These are phyloP conservation scores for Candida freyschussii DNA, from an alignment of 1,139 yeast species.

Conservation along the genomic window DNA sequence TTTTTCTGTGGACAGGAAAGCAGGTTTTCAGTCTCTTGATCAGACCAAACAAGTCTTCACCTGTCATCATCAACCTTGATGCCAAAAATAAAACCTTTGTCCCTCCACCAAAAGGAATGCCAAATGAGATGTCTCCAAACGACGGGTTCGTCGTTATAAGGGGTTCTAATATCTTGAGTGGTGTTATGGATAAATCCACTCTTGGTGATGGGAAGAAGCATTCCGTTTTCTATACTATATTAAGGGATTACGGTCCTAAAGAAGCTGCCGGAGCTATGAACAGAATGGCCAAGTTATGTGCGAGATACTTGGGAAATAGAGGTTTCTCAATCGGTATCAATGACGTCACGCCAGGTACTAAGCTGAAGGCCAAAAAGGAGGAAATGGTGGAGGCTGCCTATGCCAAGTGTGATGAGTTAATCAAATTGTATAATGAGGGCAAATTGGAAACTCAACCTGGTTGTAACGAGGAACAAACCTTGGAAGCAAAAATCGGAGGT, in stretches of 20 bases:
- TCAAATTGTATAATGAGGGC: constrained; percentile 74
- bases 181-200: constrained; percentile 95
- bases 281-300: constrained; percentile 97
- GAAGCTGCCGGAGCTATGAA: constrained; percentile 97
- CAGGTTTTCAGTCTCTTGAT: constrained; percentile 88
- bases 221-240: constrained; percentile 90
- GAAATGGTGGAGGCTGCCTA: constrained; percentile 89
- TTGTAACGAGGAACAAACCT: constrained; percentile 96
- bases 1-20: constrained; percentile 92
- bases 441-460: constrained; percentile 98
- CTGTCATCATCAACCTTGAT: constrained; percentile 84
- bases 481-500: constrained; percentile 97
- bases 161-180: constrained; percentile 84
- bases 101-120: constrained; percentile 63
- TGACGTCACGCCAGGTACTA: constrained; percentile 91
- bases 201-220: constrained; percentile 98
- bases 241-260: constrained; percentile 91
- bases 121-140: constrained; percentile 95
- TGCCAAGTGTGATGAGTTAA: constrained; percentile 85
- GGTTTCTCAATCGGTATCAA: constrained; percentile 97
- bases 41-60: constrained; percentile 69
- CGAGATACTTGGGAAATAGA: constrained; percentile 87
- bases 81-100: constrained; percentile 88
- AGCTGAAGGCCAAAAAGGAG: constrained; percentile 76
- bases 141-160: constrained; percentile 91